Percentiles rank a stretch among this genome's conserved stretches.
Evolutionary conservation across 2,329 filamentous ascomycete species (phyloP).

Genomic region (Chaetomiaceae sp.): DNA sequence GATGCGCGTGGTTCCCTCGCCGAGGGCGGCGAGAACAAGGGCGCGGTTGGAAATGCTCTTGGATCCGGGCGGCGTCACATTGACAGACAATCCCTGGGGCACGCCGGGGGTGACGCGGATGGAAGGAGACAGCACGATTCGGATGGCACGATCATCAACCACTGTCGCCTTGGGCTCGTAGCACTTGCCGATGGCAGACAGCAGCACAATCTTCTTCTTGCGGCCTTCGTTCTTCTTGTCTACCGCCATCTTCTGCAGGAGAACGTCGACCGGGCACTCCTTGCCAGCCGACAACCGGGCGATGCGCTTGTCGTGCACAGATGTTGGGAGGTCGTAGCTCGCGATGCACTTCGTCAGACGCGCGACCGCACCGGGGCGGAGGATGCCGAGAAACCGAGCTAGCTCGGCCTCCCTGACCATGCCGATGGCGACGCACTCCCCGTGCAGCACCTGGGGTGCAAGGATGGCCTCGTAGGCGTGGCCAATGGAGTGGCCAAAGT

Average conservation of each 20-base stretch:
- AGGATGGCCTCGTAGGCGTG: slow-evolving; percentile 95
- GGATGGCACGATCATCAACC: slow-evolving; percentile 80
- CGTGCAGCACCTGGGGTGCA: slow-evolving; percentile 90
- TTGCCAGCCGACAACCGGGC: slow-evolving; percentile 79
- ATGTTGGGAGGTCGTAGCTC: slow-evolving; percentile 86
- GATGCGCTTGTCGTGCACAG: slow-evolving; percentile 75
- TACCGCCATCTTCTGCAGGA: slow-evolving; percentile 90
- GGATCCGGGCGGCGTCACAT: slow-evolving; percentile 84
- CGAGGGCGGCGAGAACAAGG: slow-evolving; percentile 86
- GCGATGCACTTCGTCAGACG: slow-evolving; percentile 87
- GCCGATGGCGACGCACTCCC: slow-evolving; percentile 91
- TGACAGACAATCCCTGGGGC: slow-evolving; percentile 56
- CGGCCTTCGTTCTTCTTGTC: slow-evolving; percentile 98
- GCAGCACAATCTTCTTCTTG: slow-evolving; percentile 91
- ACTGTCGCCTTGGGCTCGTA: slow-evolving; percentile 82
- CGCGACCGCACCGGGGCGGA: slow-evolving; percentile 81
- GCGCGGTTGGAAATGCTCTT: slow-evolving; percentile 98
- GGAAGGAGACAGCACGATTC: slow-evolving; percentile 73
- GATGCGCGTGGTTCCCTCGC: slow-evolving; percentile 77
- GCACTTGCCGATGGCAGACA: slow-evolving; percentile 84
- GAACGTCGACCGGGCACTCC: slow-evolving; percentile 74
- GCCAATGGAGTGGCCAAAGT: slow-evolving; percentile 97
- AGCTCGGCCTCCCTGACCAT: slow-evolving; percentile 98
- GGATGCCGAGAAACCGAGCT: slow-evolving; percentile 77
- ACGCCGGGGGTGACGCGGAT: slow-evolving; percentile 69